Conservation (phyloP, 2,329 filamentous ascomycete species). For the Pseudocercospora fijiensis region DNA sequence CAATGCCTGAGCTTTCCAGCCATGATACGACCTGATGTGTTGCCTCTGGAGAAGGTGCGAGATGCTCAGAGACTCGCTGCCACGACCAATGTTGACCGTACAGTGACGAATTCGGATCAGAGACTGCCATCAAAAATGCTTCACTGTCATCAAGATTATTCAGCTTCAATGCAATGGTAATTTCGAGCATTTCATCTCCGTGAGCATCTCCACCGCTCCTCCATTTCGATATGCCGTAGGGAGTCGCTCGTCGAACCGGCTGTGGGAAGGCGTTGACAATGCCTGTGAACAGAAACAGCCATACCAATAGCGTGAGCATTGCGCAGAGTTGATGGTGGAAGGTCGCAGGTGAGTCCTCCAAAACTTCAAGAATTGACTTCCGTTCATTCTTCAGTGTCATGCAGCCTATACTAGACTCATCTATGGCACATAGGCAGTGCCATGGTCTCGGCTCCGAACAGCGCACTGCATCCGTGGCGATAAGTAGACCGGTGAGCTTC, state of each 20-base stretch:
- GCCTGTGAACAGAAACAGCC: not conserved
- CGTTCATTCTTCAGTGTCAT: not conserved
- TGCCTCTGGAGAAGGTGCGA: not conserved
- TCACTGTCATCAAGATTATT: not conserved
- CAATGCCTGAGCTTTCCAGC: not conserved
- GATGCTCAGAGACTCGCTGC: not conserved
- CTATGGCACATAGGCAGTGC: not conserved
- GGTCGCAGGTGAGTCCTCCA: too few relatives aligned
- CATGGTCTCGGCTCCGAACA: not conserved
- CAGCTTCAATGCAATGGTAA: not conserved
- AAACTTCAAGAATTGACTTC: too few relatives aligned
- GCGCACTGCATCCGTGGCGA: not conserved
- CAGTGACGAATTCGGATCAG: not conserved
- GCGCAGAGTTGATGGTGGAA: not conserved
- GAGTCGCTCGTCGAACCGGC: not conserved
- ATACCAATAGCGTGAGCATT: not conserved
- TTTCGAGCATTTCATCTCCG: not conserved
- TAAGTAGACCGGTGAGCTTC: not conserved
- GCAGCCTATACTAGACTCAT: not conserved
- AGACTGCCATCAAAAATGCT: not conserved
- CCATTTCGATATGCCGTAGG: not conserved
- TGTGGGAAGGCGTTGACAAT: not conserved
- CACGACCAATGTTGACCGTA: not conserved
- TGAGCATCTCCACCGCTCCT: not conserved
- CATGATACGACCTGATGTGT: not conserved